Conservation (phyloP, 352 stramenopile genomes). For the Pelagophyceae sp. region DNA sequence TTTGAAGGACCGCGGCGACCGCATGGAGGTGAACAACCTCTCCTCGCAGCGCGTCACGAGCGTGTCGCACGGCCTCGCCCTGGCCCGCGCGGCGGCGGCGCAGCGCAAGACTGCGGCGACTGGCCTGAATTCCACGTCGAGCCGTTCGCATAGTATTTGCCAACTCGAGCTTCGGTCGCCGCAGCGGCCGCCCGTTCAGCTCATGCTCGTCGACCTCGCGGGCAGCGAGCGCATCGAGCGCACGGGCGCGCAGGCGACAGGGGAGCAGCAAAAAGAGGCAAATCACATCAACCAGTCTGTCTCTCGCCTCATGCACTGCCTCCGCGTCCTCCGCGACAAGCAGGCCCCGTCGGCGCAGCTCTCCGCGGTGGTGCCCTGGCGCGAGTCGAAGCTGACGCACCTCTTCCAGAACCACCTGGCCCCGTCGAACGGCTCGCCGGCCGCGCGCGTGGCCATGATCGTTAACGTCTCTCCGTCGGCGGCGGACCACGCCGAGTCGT, state of each 20-base stretch:
- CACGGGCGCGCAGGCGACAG: constrained; percentile 63
- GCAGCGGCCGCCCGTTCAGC: not conserved
- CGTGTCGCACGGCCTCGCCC: constrained; percentile 42
- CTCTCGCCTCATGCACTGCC: constrained; percentile 93
- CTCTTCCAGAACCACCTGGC: constrained; percentile 88
- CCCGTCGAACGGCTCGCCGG: constrained; percentile 53
- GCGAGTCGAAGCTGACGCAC: constrained; percentile 91
- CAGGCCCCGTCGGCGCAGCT: constrained; percentile 36
- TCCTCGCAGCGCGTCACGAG: not conserved
- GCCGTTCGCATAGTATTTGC: constrained; percentile 56
- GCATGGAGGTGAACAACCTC: constrained; percentile 36
- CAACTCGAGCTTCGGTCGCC: constrained; percentile 42
- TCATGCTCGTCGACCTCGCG: constrained; percentile 92
- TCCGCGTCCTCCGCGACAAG: constrained; percentile 83
- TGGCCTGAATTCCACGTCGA: constrained; percentile 50
- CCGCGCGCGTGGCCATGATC: constrained; percentile 75
- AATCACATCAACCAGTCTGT: constrained; percentile 94
- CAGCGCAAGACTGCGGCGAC: constrained; percentile 53
- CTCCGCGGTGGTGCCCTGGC: constrained; percentile 80
- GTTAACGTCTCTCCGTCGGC: constrained; percentile 85
- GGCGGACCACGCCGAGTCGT: constrained; percentile 88
- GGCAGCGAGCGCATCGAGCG: constrained; percentile 63
- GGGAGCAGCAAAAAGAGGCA: constrained; percentile 85
- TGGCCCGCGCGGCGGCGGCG: constrained; percentile 43
- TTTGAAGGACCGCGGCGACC: constrained; percentile 41